Base-by-base conservation (phyloP, 495 filamentous ascomycete genomes). In the Copromyces sp. region DNA sequence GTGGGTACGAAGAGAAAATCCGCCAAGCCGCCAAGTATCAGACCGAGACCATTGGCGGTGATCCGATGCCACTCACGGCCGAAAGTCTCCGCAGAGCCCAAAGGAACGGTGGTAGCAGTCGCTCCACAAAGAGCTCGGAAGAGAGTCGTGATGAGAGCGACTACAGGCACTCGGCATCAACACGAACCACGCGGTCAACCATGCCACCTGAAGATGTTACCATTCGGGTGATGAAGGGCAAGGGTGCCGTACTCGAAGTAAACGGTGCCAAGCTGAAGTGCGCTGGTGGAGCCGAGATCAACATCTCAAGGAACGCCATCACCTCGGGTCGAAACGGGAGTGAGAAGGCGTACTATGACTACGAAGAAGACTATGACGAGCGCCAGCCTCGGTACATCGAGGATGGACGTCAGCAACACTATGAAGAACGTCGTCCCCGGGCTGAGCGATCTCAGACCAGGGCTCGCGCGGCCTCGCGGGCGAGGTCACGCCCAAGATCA, bases 131-230 rank as follows among this genome's bases (percentile, higher is more conserved):
- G 68, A 87, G 84, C 79, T 87, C 81, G 14, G 53, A 65, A 59
- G 83, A 75, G 8, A 88, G 86, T 73, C 85, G 82, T 71, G 86
- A 88, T 75, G 87, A 88, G 73, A 88, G 86, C 76, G 87, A 88
- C 32, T 87, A 85, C 74, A 82, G 82, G 71, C 84, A 85, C 70
- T 87, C 86, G 24, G 84, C 84, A 2, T 87, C 86, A 9, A 87
- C 86, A 9, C 83, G 85, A 35, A 88, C 85, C n/a, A 88, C 85
- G 16, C 78, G 84, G 53, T 84, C 82, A 45, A 83, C 80, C 68
- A 78, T 81, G 59, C 84, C 86, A 32, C 47, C 24, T 69, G 85
- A 88, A 61, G 85, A 87, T 73, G 80, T 87, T 38, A 88, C 86
- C 12, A 86, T 88, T 76, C 84, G 84, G 47, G 82, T 88, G 53